Conservation (phyloP, 192 early-diverging fungal genomes). For the Linnemannia hyalina region DNA sequence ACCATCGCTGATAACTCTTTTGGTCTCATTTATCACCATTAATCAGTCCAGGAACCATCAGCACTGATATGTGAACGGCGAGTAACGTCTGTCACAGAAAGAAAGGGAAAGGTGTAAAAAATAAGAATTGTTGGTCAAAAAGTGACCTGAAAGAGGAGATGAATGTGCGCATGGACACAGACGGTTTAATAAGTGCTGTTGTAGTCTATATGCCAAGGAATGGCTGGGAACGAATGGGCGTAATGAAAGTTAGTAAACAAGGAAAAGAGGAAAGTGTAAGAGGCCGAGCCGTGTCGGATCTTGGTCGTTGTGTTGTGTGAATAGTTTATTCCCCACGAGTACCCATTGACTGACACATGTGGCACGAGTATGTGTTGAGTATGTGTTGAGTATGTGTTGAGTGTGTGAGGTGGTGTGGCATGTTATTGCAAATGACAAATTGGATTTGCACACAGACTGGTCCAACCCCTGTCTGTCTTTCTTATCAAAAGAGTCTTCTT, state of each 20-base stretch:
- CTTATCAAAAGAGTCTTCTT: not conserved
- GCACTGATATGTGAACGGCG: not conserved
- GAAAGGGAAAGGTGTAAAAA: not conserved
- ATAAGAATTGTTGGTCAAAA: not conserved
- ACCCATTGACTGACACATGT: not conserved
- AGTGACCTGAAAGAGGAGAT: not conserved
- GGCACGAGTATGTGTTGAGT: not conserved
- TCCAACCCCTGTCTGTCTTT: not conserved
- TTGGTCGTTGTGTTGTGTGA: not conserved
- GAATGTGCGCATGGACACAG: not conserved
- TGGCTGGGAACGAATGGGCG: too few relatives aligned
- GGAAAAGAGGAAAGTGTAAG: not conserved
- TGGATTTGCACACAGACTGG: not conserved
- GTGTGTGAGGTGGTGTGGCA: conserved; percentile 1
- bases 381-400: too few relatives aligned
- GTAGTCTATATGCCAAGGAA: not conserved
- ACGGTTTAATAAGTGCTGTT: not conserved
- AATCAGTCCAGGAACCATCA: not conserved
- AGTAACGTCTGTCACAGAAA: too few relatives aligned
- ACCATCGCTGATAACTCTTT: not conserved
- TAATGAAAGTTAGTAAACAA: not conserved
- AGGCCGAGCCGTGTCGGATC: not conserved
- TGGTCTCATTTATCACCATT: not conserved
- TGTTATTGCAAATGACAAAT: conserved; percentile 9
- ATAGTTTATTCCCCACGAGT: not conserved